phyloP scores from a whole-genome alignment of 257 asterid genomes.

The Forsythia viridissima region DNA sequence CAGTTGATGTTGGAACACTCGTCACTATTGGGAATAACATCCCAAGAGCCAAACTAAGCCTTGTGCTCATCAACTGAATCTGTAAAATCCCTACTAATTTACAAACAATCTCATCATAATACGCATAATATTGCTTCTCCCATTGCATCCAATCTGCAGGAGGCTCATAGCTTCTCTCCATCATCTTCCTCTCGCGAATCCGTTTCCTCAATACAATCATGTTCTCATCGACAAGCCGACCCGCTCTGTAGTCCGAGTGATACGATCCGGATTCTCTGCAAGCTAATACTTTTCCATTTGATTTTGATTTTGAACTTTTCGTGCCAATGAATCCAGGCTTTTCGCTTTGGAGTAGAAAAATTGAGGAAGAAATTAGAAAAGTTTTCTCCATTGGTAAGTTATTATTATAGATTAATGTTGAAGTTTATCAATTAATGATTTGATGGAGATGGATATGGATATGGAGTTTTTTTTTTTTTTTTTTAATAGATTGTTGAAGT shows the following conservation, averaged over 20 bases:
- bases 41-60: conserved; percentile 66
- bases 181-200: conserved; percentile 49
- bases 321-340: neutral
- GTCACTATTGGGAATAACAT: conserved; percentile 35
- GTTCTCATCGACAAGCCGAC: conserved; percentile 29
- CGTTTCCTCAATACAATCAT: conserved; percentile 57
- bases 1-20: conserved; percentile 42
- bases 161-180: conserved; percentile 21
- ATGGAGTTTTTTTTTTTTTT: neutral
- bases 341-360: neutral
- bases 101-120: conserved; percentile 45
- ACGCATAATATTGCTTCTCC: conserved; percentile 51
- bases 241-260: neutral
- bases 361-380: conserved; percentile 6
- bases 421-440: no score
- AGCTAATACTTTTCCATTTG: neutral
- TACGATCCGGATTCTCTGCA: neutral
- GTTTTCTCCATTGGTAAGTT: neutral
- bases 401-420: no score
- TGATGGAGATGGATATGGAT: no score
- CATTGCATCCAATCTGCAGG: conserved; percentile 52
- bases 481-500: no score
- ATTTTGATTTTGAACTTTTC: conserved; percentile 1
- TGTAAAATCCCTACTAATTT: conserved; percentile 49
- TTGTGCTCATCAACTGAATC: conserved; percentile 50